A percentile compares a stretch with the other conserved stretches of the same genome.
Evolutionary conservation across 2,329 filamentous ascomycete species (phyloP).

Genomic region (Cladosporium sp.): DNA sequence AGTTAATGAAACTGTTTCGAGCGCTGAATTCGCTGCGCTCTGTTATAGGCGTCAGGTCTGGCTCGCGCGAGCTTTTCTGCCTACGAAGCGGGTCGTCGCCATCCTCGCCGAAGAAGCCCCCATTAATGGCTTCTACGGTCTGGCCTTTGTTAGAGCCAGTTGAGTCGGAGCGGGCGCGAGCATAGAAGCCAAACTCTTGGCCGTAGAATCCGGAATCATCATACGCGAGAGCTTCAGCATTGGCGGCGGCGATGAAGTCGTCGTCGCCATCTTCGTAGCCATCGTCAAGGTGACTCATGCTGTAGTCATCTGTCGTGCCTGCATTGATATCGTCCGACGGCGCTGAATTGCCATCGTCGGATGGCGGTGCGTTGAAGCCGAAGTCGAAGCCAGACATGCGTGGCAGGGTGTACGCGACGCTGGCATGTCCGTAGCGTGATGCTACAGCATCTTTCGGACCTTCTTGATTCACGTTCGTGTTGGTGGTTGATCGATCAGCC

Average conservation of each 20-base stretch:
- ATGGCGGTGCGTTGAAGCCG: conserved; percentile 32
- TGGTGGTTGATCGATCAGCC: not conserved
- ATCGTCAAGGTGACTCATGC: conserved; percentile 52
- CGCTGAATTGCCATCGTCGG: not conserved
- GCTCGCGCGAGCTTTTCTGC: conserved; percentile 75
- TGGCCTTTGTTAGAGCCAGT: conserved; percentile 24
- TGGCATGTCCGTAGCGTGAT: not conserved
- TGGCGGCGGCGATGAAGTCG: conserved; percentile 88
- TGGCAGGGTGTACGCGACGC: conserved; percentile 20
- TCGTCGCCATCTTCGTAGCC: conserved; percentile 64
- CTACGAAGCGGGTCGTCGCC: conserved; percentile 60
- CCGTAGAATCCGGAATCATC: conserved; percentile 95
- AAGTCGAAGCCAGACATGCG: conserved; percentile 34
- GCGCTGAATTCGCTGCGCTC: conserved; percentile 95
- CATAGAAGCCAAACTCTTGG: conserved; percentile 95
- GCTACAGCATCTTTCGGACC: no score
- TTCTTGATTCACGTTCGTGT: not conserved
- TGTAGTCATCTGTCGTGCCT: conserved; percentile 36
- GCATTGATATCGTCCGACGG: conserved; percentile 30
- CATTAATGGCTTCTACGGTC: conserved; percentile 63
- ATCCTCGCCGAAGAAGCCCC: conserved; percentile 82
- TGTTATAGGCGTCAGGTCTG: conserved; percentile 92
- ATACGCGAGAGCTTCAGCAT: conserved; percentile 86
- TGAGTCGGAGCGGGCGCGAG: conserved; percentile 43
- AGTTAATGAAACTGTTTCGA: conserved; percentile 74